These are phyloP conservation scores for Fomitopsis palustris DNA, from an alignment of 1,284 basidiomycete genomes.

Conservation along the genomic window DNA sequence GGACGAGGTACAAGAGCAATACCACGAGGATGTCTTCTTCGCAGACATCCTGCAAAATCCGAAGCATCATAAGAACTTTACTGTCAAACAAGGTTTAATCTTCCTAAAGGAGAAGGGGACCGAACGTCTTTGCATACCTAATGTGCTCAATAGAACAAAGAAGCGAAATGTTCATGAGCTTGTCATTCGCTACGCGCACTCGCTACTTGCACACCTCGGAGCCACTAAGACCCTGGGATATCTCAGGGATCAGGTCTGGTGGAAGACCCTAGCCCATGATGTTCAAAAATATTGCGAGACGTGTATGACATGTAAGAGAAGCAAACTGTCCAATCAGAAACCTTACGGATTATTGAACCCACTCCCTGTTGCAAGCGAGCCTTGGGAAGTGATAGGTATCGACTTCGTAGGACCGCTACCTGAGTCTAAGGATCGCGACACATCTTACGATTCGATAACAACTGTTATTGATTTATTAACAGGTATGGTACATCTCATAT, in stretches of 20 bases:
- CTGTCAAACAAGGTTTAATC: constrained; percentile 14
- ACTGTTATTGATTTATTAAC: constrained; percentile 33
- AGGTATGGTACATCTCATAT: constrained; percentile 27
- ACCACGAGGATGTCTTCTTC: constrained; percentile 12
- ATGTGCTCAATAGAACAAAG: constrained; percentile 15
- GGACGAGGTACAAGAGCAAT: constrained; percentile 6
- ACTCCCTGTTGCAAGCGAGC: constrained; percentile 17
- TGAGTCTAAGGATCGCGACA: constrained; percentile 25
- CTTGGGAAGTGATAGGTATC: constrained; percentile 31
- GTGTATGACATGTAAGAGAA: constrained; percentile 22
- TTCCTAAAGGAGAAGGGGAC: constrained; percentile 8
- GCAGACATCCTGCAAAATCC: constrained; percentile 5
- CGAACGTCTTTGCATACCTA: constrained; percentile 23
- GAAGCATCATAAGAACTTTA: constrained; percentile 18
- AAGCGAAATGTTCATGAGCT: constrained; percentile 21
- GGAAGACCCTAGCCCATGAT: constrained; percentile 24
- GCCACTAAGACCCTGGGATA: constrained; percentile 22
- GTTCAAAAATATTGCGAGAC: constrained; percentile 22
- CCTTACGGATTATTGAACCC: constrained; percentile 24
- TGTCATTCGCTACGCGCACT: constrained; percentile 27
- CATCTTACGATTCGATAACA: constrained; percentile 12
- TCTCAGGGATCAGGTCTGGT: constrained; percentile 28
- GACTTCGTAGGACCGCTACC: constrained; percentile 37
- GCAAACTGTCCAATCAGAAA: constrained; percentile 22
- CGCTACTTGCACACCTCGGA: constrained; percentile 27